Evolutionary conservation across 768 basidiomycete genomes (phyloP), one percentile per base, ranked within the genome.

Genomic region (Tephrocybe rancida): DNA sequence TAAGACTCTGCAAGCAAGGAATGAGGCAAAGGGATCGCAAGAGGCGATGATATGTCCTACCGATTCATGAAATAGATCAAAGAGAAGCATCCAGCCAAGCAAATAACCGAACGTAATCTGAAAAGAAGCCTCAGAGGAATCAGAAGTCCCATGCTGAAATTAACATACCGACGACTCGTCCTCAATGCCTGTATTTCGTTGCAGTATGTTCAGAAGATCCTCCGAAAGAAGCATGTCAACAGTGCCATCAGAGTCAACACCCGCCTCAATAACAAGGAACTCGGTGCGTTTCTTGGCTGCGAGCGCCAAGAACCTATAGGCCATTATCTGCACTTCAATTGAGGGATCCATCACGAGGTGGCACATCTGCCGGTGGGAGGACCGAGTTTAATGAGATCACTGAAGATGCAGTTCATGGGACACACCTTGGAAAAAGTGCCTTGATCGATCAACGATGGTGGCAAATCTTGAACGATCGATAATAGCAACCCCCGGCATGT

Each of bases 71-170:
- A 97, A 97, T 18, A 89, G 74, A 62, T 95, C 92, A 56, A 97
- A 87, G 1, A 87, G 66, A n/a, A 92, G 72, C 87, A 95, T 90
- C 95, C 94, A 97, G 2, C 80, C 82, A 8, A 97, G 78, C n/a
- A 97, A 71, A 57, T 83, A 82, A 3, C 87, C 85, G 56, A 90
- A 84, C 1, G 81, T 64, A 44, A 73, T 76, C 77, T 78, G 42
- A 68, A 64, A 55, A 45, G 27, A 27, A 25, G 26, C n/a, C n/a
- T n/a, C n/a, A 52, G 53, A 42, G 50, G 13, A 25, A 37, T 45
- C 22, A 32, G 29, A 19, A 21, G 11, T 21, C 22, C 26, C 11
- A 48, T n/a, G 5, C 16, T 1, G 9, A 19, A 11, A 38, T 9
- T 25, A 27, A 24, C 69, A 44, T 50, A 82, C 74, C 58, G 75